Evolutionary conservation across 495 filamentous ascomycete species (phyloP), one percentile per base, ranked within the genome.

Genomic region (Entonaema liquescens): DNA sequence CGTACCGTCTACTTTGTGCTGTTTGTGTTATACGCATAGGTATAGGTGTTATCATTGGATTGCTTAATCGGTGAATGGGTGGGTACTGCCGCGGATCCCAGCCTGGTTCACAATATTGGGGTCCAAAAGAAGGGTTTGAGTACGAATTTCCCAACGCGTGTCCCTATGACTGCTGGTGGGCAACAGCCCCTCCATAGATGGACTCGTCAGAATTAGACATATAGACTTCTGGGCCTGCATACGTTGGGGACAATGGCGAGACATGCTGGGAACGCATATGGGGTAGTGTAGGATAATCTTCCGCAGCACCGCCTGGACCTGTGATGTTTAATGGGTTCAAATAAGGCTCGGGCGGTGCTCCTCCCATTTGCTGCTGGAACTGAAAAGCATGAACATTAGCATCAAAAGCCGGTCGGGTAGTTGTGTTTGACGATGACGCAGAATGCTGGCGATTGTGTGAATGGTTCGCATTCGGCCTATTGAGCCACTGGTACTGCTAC

Each of bases 111-210:
- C 21, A 21, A 47, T 2, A 17, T 29, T n/a, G 50, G 3, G 12
- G 21, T 56, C 9, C 15, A 19, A n/a, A 8, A 19, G 17, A n/a
- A 28, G n/a, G 11, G 19, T 52, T 2, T 31, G 25, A 17, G 25
- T 19, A n/a, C 25, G 5, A 59, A 47, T 58, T 70, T 66, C 63
- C 47, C 13, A 31, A 64, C 31, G 21, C 29, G 57, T 50, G 12
- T 66, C 28, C 66, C 74, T 77, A 77, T 49, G 68, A 66, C 67
- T 67, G 68, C 52, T 72, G 69, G 40, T 71, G 71, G 50, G 74
- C 53, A 59, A 59, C 55, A 21, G 68, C 29, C 13, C 68, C 66
- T 21, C 65, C 70, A 52, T 70, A 65, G 29, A 33, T 5, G 11
- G 40, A 0, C 28, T 71, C 72, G 17, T 67, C 60, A 12, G 69